Conservation (phyloP, 208 protist genomes). For the Crithidia expoeki region DNA sequence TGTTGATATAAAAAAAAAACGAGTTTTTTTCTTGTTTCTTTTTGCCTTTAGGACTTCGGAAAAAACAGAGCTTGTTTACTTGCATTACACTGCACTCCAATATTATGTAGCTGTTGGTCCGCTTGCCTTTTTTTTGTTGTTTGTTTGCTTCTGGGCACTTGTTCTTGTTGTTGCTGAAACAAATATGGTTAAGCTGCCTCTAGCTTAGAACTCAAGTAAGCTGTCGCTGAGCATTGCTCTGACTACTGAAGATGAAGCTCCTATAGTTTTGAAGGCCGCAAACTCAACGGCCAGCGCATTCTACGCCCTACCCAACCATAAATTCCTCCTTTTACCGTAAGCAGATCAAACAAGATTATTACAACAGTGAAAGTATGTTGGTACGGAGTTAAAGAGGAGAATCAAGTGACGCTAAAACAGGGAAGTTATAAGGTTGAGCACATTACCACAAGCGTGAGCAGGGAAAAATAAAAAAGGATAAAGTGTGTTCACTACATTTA, state of each 20-base stretch:
- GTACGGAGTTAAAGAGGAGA: not conserved
- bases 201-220: not conserved
- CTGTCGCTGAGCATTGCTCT: not conserved
- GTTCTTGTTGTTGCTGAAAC: not conserved
- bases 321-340: not conserved
- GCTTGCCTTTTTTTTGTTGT: not conserved
- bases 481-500: not conserved
- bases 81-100: no score
- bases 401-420: not conserved
- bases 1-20: no score
- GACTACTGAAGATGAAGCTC: not conserved
- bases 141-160: not conserved
- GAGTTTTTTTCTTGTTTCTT: no score
- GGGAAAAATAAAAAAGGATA: conserved; percentile 5
- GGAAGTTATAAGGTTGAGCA: conserved; percentile 6
- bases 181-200: not conserved
- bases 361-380: conserved; percentile 14
- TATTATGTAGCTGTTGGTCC: not conserved
- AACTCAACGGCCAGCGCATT: not conserved
- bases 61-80: no score
- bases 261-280: not conserved
- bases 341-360: not conserved
- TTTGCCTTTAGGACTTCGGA: no score
- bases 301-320: not conserved
- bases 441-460: conserved; percentile 4